Base-by-base conservation (phyloP, 148 eudicot genomes). In the Rhododendron vialii region DNA sequence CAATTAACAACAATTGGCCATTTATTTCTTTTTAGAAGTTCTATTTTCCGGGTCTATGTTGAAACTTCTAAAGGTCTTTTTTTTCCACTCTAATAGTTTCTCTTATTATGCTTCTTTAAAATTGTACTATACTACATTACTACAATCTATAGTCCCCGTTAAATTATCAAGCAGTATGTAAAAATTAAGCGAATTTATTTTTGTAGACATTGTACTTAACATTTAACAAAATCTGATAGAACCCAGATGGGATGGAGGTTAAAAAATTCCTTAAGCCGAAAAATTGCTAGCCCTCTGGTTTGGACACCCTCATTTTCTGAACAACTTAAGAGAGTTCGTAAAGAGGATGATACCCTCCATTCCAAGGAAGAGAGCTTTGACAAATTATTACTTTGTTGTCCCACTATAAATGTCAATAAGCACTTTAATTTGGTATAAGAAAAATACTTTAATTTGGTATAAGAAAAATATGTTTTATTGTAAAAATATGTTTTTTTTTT, bases 281-380 rank as follows among this genome's bases (percentile, higher is more conserved):
- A 71, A 30, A 13, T 13, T 71, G 0, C 18, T 12, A 71, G 38
- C 6, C 76, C 41, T 71, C 76, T 30, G 18, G 76, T 71, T 14
- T 71, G 76, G 18, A 14, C 76, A 71, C 20, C 38, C 18, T 69
- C 41, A 36, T 35, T 35, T 74, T 74, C 45, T 17, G 7, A 30
- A 71, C 18, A 1, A n/a, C n/a, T n/a, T 33, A 26, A 12, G n/a
- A 5, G 24, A 36, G 20, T 26, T 0, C 5, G 22, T 63, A 65
- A 86, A 28, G 76, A 87, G 78, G n/a, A 15, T 47, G 47, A 63
- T 61, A 83, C 85, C 86, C 86, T 78, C 84, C 17, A 22, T 30
- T 78, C 30, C 0, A 78, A 36, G 38, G 22, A 74, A 82, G 55
- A 41, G 26, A 67, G 11, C 18, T 15, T 55, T 55, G 57, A 14